Conservation (phyloP, 2,329 filamentous ascomycete species). For the Monascus ruber region DNA sequence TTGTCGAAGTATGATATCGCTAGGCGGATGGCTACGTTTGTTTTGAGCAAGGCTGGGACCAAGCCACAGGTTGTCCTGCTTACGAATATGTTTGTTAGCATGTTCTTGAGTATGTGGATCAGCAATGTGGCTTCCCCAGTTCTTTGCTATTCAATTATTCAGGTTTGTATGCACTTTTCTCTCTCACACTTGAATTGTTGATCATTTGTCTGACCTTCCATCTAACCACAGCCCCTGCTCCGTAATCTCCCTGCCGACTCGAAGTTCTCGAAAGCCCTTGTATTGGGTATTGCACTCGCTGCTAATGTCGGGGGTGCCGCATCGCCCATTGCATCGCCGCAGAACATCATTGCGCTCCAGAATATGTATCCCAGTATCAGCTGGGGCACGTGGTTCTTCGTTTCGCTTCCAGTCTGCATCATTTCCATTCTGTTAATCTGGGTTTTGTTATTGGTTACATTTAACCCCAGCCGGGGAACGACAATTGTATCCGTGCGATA, state of each 20-base stretch:
- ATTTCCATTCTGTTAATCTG: constrained; percentile 83
- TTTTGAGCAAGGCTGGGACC: constrained; percentile 91
- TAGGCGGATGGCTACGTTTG: constrained; percentile 90
- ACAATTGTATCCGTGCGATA: constrained; percentile 85
- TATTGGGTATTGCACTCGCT: constrained; percentile 86
- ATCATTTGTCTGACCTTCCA: constrained; percentile 3
- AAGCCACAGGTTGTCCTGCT: constrained; percentile 77
- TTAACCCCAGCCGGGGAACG: constrained; percentile 73
- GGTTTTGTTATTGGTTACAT: constrained; percentile 71
- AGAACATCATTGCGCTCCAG: constrained; percentile 91
- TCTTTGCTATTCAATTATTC: constrained; percentile 93
- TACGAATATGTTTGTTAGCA: constrained; percentile 98
- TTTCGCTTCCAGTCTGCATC: constrained; percentile 83
- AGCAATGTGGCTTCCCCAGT: constrained; percentile 96
- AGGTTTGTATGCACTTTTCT: constrained; percentile 41
- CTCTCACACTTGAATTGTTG: neutral
- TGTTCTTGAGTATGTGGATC: constrained; percentile 97
- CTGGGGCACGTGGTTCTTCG: constrained; percentile 96
- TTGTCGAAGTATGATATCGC: constrained; percentile 96
- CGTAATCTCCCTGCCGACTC: constrained; percentile 85
- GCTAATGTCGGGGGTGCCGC: constrained; percentile 95
- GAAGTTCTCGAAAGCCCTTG: constrained; percentile 85
- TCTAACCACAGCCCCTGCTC: constrained; percentile 59
- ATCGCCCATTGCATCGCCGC: constrained; percentile 90
- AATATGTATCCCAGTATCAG: constrained; percentile 89